Percentiles rank a stretch among this genome's conserved stretches.
Conservation (phyloP, 805 yeast genomes). For the Yamadazyma akitaensis region DNA sequence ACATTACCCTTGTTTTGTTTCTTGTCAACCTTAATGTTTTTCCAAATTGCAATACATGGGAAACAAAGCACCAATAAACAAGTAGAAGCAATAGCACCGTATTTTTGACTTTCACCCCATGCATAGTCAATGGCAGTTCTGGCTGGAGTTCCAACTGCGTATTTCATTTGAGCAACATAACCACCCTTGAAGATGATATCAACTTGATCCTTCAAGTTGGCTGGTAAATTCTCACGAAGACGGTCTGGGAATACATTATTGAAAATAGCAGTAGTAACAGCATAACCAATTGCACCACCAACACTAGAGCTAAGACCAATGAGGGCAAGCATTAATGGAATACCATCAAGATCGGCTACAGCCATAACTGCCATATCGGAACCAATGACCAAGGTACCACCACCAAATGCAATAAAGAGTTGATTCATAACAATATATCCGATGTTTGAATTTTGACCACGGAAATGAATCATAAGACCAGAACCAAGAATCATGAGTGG, state of each 20-base stretch:
- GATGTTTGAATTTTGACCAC: slow-evolving; percentile 5
- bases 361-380: slow-evolving; percentile 29
- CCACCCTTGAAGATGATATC: slow-evolving; percentile 19
- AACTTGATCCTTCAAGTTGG: slow-evolving; percentile 9
- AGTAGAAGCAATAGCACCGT: slow-evolving; percentile 21
- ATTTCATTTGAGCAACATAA: slow-evolving; percentile 14
- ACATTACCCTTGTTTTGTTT: slow-evolving; percentile 12
- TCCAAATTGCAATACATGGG: slow-evolving; percentile 24
- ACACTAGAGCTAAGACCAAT: slow-evolving; percentile 9
- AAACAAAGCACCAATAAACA: slow-evolving; percentile 18
- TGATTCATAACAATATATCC: slow-evolving; percentile 7
- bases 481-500: slow-evolving; percentile 7
- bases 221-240: slow-evolving; percentile 23
- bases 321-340: slow-evolving; percentile 13
- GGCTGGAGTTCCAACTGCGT: slow-evolving; percentile 18
- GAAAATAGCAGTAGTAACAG: slow-evolving; percentile 12
- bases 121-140: slow-evolving; percentile 25
- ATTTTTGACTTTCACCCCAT: slow-evolving; percentile 21
- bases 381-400: slow-evolving; percentile 9
- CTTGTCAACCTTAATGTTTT: slow-evolving; percentile 21
- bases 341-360: slow-evolving; percentile 13
- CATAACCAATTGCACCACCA: slow-evolving; percentile 13
- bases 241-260: slow-evolving; percentile 21
- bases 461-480: slow-evolving; percentile 9
- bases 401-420: slow-evolving; percentile 8